phyloP scores from a whole-genome alignment of 2,329 filamentous ascomycete genomes.

The Penicillium sp. region DNA sequence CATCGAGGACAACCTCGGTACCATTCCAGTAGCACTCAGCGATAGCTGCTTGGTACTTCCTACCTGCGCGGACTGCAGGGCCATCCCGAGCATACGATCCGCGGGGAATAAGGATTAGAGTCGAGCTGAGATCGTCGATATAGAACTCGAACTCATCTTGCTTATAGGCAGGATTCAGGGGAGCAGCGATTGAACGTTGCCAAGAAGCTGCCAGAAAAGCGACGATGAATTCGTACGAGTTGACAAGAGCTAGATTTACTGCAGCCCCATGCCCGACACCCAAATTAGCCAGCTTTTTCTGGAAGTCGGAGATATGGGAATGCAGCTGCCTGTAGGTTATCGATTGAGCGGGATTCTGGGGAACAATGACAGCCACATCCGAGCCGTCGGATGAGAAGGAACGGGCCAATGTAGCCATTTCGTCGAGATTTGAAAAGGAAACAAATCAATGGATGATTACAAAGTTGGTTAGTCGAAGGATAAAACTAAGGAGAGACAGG shows the following conservation, averaged over 20 bases:
- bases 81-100: conserved; percentile 70
- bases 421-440: conserved; percentile 6
- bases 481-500: conserved; percentile 1
- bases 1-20: conserved; percentile 72
- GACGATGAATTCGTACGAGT: conserved; percentile 87
- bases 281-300: conserved; percentile 75
- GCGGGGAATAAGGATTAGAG: conserved; percentile 74
- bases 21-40: conserved; percentile 84
- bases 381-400: conserved; percentile 59
- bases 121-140: conserved; percentile 83
- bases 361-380: conserved; percentile 73
- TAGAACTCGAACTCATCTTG: conserved; percentile 92
- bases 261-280: conserved; percentile 72
- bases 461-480: conserved; percentile 1
- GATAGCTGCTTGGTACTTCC: conserved; percentile 80
- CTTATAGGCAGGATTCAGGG: conserved; percentile 87
- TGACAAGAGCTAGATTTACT: conserved; percentile 81
- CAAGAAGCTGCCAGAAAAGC: conserved; percentile 85
- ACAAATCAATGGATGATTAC: background rate
- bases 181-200: conserved; percentile 82
- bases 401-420: conserved; percentile 62
- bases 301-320: conserved; percentile 71
- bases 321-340: conserved; percentile 72
- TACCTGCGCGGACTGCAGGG: conserved; percentile 75
- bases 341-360: conserved; percentile 66